Evolutionary conservation across 805 yeast species (phyloP).

Genomic region (Kodamaea neixiangensis): DNA sequence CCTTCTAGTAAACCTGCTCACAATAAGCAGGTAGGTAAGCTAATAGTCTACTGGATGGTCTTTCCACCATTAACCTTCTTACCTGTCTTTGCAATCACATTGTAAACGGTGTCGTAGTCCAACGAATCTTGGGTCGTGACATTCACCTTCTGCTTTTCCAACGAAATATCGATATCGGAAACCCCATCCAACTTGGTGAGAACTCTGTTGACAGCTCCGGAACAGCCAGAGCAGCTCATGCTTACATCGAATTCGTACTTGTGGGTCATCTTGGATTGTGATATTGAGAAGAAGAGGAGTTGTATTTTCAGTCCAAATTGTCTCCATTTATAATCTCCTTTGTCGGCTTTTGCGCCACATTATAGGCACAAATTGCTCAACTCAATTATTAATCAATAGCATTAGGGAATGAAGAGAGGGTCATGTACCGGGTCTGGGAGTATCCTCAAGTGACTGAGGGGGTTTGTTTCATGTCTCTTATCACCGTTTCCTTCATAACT

Average conservation of each 20-base stretch:
- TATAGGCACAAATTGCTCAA: not conserved
- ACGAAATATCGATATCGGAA: constrained; percentile 66
- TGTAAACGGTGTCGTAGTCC: constrained; percentile 76
- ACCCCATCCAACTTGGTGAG: constrained; percentile 74
- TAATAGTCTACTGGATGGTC: constrained; percentile 32
- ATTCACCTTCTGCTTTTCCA: constrained; percentile 79
- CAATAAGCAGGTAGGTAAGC: no score
- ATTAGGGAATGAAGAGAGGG: not conserved
- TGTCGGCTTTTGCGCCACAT: constrained; percentile 3
- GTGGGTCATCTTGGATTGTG: constrained; percentile 44
- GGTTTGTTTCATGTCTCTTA: no score
- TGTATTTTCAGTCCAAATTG: not conserved
- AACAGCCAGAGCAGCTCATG: constrained; percentile 89
- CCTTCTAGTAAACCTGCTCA: no score
- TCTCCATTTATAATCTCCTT: not conserved
- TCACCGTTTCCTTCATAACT: no score
- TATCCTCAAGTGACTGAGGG: no score
- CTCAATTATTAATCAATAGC: not conserved
- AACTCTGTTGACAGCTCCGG: constrained; percentile 81
- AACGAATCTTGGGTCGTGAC: constrained; percentile 59
- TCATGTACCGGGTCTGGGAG: no score
- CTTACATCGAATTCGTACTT: constrained; percentile 79
- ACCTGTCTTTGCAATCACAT: constrained; percentile 86
- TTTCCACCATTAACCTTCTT: constrained; percentile 74
- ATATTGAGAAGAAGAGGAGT: not conserved